Evolutionary conservation across 2,329 filamentous ascomycete genomes (phyloP).

Genomic region (Pleurostoma richardsiae): DNA sequence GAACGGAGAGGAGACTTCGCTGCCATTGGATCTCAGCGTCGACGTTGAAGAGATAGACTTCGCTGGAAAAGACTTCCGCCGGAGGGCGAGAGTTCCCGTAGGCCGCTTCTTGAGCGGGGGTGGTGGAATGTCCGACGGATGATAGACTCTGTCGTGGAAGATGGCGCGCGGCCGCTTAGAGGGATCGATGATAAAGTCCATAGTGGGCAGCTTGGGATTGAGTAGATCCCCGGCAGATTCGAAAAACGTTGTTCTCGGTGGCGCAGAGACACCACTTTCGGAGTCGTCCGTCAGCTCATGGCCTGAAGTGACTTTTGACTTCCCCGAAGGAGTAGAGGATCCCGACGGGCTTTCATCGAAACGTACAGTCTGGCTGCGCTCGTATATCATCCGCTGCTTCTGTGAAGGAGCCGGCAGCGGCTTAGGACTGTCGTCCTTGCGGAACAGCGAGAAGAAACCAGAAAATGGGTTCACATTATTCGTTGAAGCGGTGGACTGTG

Average conservation of each 20-base stretch:
- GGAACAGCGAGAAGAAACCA: constrained; percentile 71
- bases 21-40: constrained; percentile 14
- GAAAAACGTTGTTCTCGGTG: constrained; percentile 88
- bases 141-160: constrained; percentile 94
- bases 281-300: constrained; percentile 39
- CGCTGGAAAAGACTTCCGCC: constrained; percentile 19
- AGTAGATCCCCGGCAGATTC: constrained; percentile 91
- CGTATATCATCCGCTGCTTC: constrained; percentile 67
- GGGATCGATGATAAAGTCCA: constrained; percentile 80
- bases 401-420: constrained; percentile 37
- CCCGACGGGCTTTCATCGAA: constrained; percentile 28
- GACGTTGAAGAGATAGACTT: constrained; percentile 11
- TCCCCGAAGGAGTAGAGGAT: constrained; percentile 23
- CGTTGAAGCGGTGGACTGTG: constrained; percentile 23
- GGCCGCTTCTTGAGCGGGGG: constrained; percentile 60
- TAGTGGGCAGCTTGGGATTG: constrained; percentile 79
- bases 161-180: constrained; percentile 79
- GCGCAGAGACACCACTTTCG: constrained; percentile 52
- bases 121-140: constrained; percentile 85
- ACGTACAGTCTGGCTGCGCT: constrained; percentile 70
- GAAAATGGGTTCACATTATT: constrained; percentile 48
- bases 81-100: constrained; percentile 25
- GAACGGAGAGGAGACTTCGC: constrained; percentile 26
- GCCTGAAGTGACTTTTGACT: constrained; percentile 42
- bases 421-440: constrained; percentile 47